phyloP scores from a whole-genome alignment of 768 basidiomycete species.

The Lyophyllum decastes region DNA sequence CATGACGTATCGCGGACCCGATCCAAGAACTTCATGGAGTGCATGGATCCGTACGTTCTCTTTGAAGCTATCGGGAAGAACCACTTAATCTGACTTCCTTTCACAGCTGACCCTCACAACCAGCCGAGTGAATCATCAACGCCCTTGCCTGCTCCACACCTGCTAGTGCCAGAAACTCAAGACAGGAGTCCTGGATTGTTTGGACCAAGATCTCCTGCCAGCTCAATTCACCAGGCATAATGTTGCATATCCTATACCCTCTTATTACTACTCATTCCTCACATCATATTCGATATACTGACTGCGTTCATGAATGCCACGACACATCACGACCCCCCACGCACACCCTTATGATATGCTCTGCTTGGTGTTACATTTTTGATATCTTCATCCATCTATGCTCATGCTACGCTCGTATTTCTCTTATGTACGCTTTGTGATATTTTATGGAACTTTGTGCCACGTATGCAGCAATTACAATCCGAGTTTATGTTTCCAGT shows the following conservation, averaged over 20 bases:
- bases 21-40: slow-evolving; percentile 59
- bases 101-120: slow-evolving; percentile 56
- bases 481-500: no score
- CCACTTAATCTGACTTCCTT: background rate
- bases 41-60: slow-evolving; percentile 65
- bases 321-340: background rate
- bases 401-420: background rate
- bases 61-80: background rate
- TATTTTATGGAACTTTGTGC: no score
- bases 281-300: background rate
- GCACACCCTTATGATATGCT: background rate
- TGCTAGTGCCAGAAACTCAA: slow-evolving; percentile 57
- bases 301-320: background rate
- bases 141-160: slow-evolving; percentile 45
- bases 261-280: background rate
- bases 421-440: no score
- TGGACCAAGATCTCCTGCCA: slow-evolving; percentile 71
- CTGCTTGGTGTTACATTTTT: background rate
- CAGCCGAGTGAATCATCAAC: slow-evolving; percentile 63
- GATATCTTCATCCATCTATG: background rate
- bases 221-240: slow-evolving; percentile 20
- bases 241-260: background rate
- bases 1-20: slow-evolving; percentile 19
- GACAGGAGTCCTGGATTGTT: slow-evolving; percentile 65
- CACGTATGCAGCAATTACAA: no score